Evolutionary conservation across 1,284 basidiomycete genomes (phyloP), one percentile per base, ranked within the genome.

Genomic region (Leccinum angustisporum): DNA sequence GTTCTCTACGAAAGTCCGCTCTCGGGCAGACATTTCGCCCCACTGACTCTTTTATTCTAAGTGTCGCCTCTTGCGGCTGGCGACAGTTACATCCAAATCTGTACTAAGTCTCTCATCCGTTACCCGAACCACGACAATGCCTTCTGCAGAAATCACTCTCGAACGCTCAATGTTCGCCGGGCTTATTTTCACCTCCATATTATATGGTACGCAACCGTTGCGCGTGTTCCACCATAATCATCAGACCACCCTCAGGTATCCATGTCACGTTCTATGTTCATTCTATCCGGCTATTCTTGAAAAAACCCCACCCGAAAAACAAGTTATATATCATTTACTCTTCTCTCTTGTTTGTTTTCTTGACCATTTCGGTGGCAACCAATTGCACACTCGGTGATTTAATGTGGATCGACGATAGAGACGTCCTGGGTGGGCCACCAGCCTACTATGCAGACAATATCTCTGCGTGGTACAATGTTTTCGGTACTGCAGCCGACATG

Each of bases 291-390:
- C 30, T 60, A 11, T 57, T 60, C 36, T 48, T 16, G 43, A 51
- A 43, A 52, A 31, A 21, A 34, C 34, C 56, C 30, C 50, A 16
- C 21, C 31, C 48, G 18, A 40, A 34, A 54, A 27, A 34, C 31
- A 54, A 30, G 25, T 59, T 61, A 25, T 61, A 61, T 33, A 16
- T 59, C 2, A n/a, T 48, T 21, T 61, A 61, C 31, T 61, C 60
- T 36, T 53, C 60, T 31, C 1, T 61, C 16, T 46, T 61, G 40
- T 18, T 59, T 1, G 2, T 59, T 16, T 48, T 61, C 7, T 27
- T 61, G 57, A 60, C 57, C 10, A 59, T 59, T 4, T 48, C 60
- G 1, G 13, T 48, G 50, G 57, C 25, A 30, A 59, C 60, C 38
- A 60, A 61, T 46, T 59, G 25, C 31, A 50, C 57, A 18, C 18